Conservation (phyloP, 1,139 yeast genomes). For the Saccharomycopsis hybrid region DNA sequence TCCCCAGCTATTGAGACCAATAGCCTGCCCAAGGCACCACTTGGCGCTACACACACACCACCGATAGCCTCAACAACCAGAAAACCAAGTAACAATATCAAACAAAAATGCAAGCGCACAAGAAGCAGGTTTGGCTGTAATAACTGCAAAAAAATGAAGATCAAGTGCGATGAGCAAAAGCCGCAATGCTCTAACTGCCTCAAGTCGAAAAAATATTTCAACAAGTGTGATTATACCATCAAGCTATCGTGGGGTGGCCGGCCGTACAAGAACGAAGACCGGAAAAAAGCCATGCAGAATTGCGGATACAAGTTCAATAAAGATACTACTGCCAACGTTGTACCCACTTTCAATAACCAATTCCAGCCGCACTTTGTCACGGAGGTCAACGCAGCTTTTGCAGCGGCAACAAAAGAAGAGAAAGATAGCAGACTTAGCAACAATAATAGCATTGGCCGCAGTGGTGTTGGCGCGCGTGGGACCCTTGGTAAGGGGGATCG, state of each 20-base stretch:
- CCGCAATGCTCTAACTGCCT: conserved; percentile 61
- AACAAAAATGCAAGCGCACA: too few species aligned
- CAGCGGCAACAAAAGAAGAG: too few species aligned
- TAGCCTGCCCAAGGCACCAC: too few species aligned
- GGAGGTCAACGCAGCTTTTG: not conserved
- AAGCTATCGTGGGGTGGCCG: conserved; percentile 76
- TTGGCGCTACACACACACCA: too few species aligned
- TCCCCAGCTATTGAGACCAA: too few species aligned
- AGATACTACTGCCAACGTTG: not conserved
- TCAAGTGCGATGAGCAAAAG: conserved; percentile 66
- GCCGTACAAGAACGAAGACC: conserved; percentile 42
- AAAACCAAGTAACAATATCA: too few species aligned
- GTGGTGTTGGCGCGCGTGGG: too few species aligned
- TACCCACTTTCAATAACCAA: not conserved
- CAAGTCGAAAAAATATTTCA: conserved; percentile 31
- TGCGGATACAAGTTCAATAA: conserved; percentile 15
- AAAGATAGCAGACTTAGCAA: too few species aligned
- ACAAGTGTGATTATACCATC: conserved; percentile 57
- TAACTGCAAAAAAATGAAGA: conserved; percentile 59
- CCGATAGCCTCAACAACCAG: too few species aligned
- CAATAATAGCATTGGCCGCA: too few species aligned
- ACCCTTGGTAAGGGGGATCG: too few species aligned
- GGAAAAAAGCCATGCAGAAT: conserved; percentile 21
- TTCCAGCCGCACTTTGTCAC: not conserved
- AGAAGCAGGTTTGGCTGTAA: conserved; percentile 54